These are phyloP conservation scores for Macrotyloma uniflorum DNA, from an alignment of 306 rosid genomes.

Conservation along the genomic window DNA sequence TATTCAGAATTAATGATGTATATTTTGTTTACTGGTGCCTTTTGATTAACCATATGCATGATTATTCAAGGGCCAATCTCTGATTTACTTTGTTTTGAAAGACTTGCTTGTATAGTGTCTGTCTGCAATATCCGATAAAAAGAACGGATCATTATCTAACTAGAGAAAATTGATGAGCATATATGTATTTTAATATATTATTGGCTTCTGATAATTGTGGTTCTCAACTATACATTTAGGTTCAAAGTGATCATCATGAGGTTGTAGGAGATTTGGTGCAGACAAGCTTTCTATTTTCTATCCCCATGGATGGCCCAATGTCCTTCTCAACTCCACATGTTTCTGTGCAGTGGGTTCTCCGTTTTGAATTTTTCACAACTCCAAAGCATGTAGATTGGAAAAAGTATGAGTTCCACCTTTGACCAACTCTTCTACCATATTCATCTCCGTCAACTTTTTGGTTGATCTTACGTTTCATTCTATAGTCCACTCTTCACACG, in stretches of 20 bases:
- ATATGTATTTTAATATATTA: constrained; percentile 22
- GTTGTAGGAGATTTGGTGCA: constrained; percentile 94
- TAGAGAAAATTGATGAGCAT: constrained; percentile 8
- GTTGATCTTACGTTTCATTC: constrained; percentile 12
- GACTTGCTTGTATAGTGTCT: neutral
- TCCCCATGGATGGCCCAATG: constrained; percentile 99
- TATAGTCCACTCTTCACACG: neutral
- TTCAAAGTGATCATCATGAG: constrained; percentile 96
- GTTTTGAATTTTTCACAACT: constrained; percentile 92
- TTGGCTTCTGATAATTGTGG: constrained; percentile 32
- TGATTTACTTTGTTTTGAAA: neutral
- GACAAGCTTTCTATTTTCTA: constrained; percentile 96
- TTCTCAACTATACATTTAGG: constrained; percentile 54
- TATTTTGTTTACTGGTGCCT: constrained; percentile 21
- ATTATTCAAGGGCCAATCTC: constrained; percentile 11
- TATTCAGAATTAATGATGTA: neutral
- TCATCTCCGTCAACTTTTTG: neutral
- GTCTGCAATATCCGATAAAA: neutral
- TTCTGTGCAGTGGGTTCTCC: constrained; percentile 93
- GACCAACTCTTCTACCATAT: neutral
- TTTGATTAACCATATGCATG: constrained; percentile 13
- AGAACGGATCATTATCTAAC: constrained; percentile 5
- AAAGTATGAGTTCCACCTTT: constrained; percentile 53
- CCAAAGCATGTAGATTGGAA: constrained; percentile 89
- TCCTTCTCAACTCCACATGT: constrained; percentile 94